Conservation (phyloP, 2,329 filamentous ascomycete genomes). For the Colletotrichum scovillei region DNA sequence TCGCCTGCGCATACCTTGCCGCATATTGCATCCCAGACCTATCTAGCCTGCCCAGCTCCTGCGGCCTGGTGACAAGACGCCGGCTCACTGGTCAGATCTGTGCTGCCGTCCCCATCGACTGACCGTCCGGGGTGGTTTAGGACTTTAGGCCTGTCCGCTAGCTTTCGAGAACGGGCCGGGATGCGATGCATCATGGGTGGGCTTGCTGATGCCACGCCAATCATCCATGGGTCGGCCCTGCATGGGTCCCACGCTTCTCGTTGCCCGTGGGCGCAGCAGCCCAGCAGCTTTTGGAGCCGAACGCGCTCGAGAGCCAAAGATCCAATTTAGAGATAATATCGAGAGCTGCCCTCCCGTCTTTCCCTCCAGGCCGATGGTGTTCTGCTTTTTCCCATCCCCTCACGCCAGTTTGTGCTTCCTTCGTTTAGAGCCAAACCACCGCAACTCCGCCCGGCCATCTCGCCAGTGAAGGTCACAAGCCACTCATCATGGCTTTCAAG, state of each 20-base stretch:
- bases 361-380: constrained; percentile 8
- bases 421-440: constrained; percentile 7
- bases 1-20: constrained; percentile 4
- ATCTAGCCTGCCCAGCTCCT: constrained; percentile 12
- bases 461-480: constrained; percentile 16
- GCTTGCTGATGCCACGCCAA: constrained; percentile 27
- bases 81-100: constrained; percentile 10
- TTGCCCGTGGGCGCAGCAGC: constrained; percentile 7
- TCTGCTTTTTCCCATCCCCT: constrained; percentile 12
- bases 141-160: constrained; percentile 15
- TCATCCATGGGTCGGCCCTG: constrained; percentile 20
- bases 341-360: constrained; percentile 14
- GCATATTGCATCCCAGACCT: constrained; percentile 7
- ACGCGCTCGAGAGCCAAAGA: constrained; percentile 14
- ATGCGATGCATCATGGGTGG: constrained; percentile 16
- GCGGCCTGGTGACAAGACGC: constrained; percentile 17
- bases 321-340: constrained; percentile 24
- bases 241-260: constrained; percentile 11
- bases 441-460: constrained; percentile 18
- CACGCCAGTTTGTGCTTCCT: constrained; percentile 24
- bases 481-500: constrained; percentile 31
- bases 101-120: constrained; percentile 19
- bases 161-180: constrained; percentile 12
- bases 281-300: constrained; percentile 1
- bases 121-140: constrained; percentile 17